These are phyloP conservation scores for Pestalotiopsis sp. DNA, from an alignment of 2,329 filamentous ascomycete genomes.

Conservation along the genomic window DNA sequence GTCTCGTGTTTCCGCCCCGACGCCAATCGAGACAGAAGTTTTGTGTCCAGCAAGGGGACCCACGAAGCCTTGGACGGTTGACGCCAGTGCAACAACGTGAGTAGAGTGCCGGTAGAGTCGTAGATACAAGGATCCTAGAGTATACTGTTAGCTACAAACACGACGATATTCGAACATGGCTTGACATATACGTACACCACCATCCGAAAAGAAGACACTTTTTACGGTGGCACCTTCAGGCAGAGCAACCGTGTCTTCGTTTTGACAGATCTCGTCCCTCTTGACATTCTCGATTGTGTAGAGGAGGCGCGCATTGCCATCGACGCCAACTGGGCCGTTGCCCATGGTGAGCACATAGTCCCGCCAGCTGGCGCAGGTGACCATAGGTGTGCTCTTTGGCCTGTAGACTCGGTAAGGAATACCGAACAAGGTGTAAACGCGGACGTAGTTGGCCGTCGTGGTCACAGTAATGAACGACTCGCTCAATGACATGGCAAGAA, in stretches of 20 bases:
- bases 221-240: conserved; percentile 73
- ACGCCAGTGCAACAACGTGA: conserved; percentile 91
- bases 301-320: conserved; percentile 76
- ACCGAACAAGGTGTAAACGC: conserved; percentile 91
- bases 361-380: conserved; percentile 91
- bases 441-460: conserved; percentile 84
- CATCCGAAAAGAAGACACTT: conserved; percentile 89
- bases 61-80: conserved; percentile 82
- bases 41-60: conserved; percentile 92
- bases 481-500: conserved; percentile 87
- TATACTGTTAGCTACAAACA: conserved; percentile 18
- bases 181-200: conserved; percentile 63
- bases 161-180: not conserved
- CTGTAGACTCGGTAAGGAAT: conserved; percentile 87
- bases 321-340: conserved; percentile 81
- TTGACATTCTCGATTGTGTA: conserved; percentile 97
- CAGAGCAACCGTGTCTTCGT: conserved; percentile 87
- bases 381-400: conserved; percentile 86
- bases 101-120: conserved; percentile 85
- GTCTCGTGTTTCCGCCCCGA: conserved; percentile 84
- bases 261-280: conserved; percentile 91
- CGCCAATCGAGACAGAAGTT: conserved; percentile 77
- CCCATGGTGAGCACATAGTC: conserved; percentile 97
- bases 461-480: conserved; percentile 89
- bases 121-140: conserved; percentile 89